These are phyloP conservation scores for Quercus ilex DNA, from an alignment of 306 rosid genomes.

Conservation along the genomic window DNA sequence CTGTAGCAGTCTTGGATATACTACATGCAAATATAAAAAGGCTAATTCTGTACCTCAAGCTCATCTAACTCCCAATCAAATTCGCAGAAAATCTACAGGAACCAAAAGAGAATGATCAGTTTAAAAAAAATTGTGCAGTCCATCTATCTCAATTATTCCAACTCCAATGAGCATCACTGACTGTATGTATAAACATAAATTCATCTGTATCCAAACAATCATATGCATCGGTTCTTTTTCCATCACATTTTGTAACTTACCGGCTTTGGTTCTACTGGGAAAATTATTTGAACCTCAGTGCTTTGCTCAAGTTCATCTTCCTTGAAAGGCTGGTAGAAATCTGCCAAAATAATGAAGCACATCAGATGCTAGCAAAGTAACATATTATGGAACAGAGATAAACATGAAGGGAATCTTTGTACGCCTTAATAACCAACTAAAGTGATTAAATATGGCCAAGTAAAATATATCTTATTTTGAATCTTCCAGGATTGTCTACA, in stretches of 20 bases:
- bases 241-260: constrained; percentile 34
- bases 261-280: constrained; percentile 70
- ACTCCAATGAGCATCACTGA: background rate
- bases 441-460: background rate
- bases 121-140: background rate
- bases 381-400: background rate
- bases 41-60: constrained; percentile 52
- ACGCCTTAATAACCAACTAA: constrained; percentile 2
- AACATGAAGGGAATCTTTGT: background rate
- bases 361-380: background rate
- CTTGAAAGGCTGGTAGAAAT: constrained; percentile 81
- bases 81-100: constrained; percentile 66
- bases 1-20: constrained; percentile 1
- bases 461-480: background rate
- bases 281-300: constrained; percentile 79
- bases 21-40: constrained; percentile 4
- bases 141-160: background rate
- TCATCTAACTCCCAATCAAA: constrained; percentile 95
- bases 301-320: constrained; percentile 85
- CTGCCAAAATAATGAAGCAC: constrained; percentile 33
- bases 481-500: background rate
- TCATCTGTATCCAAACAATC: background rate
- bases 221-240: background rate
- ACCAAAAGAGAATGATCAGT: constrained; percentile 10
- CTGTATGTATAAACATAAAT: background rate